Percentiles rank a stretch among this genome's conserved stretches.
Evolutionary conservation across 352 stramenopile genomes (phyloP).

Genomic region (Blastocystis sp.): DNA sequence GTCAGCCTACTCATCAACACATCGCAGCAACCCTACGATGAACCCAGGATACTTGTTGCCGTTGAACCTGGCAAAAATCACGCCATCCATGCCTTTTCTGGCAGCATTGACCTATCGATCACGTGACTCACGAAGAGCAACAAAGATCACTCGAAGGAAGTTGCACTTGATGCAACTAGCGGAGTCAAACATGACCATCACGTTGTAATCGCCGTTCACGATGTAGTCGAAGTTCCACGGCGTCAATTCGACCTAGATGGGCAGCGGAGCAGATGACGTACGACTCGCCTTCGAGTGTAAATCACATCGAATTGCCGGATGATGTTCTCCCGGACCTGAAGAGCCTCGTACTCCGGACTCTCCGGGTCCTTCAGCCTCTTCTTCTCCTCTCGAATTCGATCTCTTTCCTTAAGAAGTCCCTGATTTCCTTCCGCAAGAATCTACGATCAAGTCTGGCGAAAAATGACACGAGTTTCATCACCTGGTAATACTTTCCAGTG

Average conservation of each 20-base stretch:
- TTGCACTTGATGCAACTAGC: neutral
- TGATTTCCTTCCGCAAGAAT: neutral
- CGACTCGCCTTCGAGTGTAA: neutral
- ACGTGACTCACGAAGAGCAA: neutral
- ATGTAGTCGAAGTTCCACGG: slow-evolving; percentile 31
- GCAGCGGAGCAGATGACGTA: neutral
- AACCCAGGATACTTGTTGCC: slow-evolving; percentile 43
- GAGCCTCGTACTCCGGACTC: neutral
- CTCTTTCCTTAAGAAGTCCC: neutral
- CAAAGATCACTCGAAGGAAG: neutral
- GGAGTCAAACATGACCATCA: slow-evolving; percentile 20
- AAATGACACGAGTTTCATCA: slow-evolving; percentile 1
- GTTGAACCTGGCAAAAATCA: slow-evolving; percentile 1
- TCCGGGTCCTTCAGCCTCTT: neutral
- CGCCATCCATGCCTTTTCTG: neutral
- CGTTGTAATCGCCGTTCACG: slow-evolving; percentile 7
- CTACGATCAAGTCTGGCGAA: neutral
- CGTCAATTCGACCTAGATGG: neutral
- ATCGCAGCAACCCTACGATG: neutral
- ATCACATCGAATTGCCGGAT: neutral
- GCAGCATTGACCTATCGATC: slow-evolving; percentile 20
- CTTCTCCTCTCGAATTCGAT: neutral
- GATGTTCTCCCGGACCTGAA: neutral
- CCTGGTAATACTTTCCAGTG: slow-evolving; percentile 11
- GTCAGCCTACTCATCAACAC: neutral